Evolutionary conservation across 1,284 basidiomycete genomes (phyloP).

Genomic region (Ustilago sp.): DNA sequence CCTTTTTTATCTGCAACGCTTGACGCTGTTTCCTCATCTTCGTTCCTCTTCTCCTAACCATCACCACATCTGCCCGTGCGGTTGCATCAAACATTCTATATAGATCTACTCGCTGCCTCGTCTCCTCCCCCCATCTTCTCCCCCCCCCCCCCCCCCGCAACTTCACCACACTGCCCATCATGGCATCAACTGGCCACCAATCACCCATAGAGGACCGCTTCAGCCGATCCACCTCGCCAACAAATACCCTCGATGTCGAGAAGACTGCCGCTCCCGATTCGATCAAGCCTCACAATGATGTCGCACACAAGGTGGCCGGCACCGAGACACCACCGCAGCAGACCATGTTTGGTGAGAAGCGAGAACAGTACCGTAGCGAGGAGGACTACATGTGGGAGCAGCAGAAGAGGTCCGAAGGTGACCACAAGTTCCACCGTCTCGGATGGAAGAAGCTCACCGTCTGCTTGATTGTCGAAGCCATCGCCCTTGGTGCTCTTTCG

Average conservation of each 20-base stretch:
- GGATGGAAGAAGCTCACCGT: constrained; percentile 60
- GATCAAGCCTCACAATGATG: constrained; percentile 27
- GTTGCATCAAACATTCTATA: constrained; percentile 1
- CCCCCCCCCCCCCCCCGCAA: background rate
- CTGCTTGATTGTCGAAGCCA: constrained; percentile 64
- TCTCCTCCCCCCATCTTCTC: background rate
- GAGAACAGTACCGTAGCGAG: constrained; percentile 52
- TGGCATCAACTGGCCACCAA: constrained; percentile 39
- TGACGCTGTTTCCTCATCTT: background rate
- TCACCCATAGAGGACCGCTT: constrained; percentile 28
- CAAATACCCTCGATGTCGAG: constrained; percentile 37
- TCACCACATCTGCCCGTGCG: constrained; percentile 5
- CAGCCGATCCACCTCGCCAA: constrained; percentile 35
- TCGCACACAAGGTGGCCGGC: background rate
- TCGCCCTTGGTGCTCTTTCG: constrained; percentile 59
- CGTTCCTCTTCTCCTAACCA: background rate
- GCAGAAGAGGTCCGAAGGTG: constrained; percentile 47
- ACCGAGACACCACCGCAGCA: constrained; percentile 15
- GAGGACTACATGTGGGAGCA: constrained; percentile 57
- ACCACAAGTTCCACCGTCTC: constrained; percentile 58
- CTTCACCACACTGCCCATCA: constrained; percentile 8
- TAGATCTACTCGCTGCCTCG: constrained; percentile 10
- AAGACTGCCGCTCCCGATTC: constrained; percentile 23
- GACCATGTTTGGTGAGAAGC: constrained; percentile 54
- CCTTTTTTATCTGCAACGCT: constrained; percentile 12